These are phyloP conservation scores for Lasiosphaeria ovina DNA, from an alignment of 495 filamentous ascomycete genomes.

Conservation along the genomic window DNA sequence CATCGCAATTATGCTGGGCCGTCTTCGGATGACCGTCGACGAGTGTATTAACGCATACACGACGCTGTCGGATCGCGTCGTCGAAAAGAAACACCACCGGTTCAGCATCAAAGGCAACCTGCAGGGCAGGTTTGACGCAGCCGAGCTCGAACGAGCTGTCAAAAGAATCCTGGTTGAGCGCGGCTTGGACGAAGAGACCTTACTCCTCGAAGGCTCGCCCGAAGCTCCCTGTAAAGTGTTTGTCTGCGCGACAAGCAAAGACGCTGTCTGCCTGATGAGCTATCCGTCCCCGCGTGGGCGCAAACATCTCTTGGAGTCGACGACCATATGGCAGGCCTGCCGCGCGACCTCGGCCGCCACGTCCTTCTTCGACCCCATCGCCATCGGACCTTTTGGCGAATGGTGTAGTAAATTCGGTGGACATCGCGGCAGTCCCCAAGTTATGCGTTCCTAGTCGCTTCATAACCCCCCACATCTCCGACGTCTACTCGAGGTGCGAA, in stretches of 20 bases:
- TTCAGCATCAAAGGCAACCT: conserved; percentile 32
- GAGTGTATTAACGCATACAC: conserved; percentile 48
- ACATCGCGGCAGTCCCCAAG: too few species aligned
- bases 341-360: conserved; percentile 45
- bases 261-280: conserved; percentile 42
- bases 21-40: conserved; percentile 44
- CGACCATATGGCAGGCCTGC: conserved; percentile 48
- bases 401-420: too few species aligned
- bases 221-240: conserved; percentile 2
- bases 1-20: conserved; percentile 40
- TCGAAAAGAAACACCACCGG: conserved; percentile 31
- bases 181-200: conserved; percentile 34
- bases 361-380: conserved; percentile 48
- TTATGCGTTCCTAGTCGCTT: too few species aligned
- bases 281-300: conserved; percentile 22
- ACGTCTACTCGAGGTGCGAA: too few species aligned
- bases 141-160: not conserved
- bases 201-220: conserved; percentile 31
- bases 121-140: conserved; percentile 32
- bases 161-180: conserved; percentile 22
- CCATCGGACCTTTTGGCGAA: conserved; percentile 27
- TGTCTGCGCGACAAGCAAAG: conserved; percentile 45
- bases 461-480: too few species aligned
- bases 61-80: conserved; percentile 35
- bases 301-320: not conserved